A percentile compares a stretch with the other conserved stretches of the same genome.
Conservation (phyloP, 306 rosid species). For the Pyrus communis region DNA sequence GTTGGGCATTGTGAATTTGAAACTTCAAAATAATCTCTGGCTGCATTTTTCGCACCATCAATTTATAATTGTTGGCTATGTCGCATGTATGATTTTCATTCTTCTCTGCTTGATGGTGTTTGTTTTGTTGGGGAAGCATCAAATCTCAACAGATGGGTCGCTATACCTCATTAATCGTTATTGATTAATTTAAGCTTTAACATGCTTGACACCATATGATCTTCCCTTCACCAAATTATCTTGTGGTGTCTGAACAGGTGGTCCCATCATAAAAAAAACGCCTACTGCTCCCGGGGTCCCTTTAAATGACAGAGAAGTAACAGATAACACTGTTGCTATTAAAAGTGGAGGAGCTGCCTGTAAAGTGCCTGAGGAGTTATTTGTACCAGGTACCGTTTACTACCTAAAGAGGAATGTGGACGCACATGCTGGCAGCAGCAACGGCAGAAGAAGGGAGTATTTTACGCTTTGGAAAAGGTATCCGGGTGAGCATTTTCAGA, state of each 20-base stretch:
- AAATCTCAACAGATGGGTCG: not conserved
- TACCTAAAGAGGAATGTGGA: constrained; percentile 60
- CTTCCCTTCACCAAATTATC: constrained; percentile 5
- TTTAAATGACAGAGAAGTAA: constrained; percentile 12
- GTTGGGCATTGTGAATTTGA: not conserved
- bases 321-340: constrained; percentile 26
- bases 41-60: not conserved
- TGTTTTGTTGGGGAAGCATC: not conserved
- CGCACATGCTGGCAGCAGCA: constrained; percentile 12
- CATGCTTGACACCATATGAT: constrained; percentile 1
- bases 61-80: not conserved
- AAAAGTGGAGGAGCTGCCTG: constrained; percentile 28
- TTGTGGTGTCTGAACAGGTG: constrained; percentile 44
- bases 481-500: constrained; percentile 76
- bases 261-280: constrained; percentile 32
- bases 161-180: not conserved
- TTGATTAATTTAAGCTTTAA: not conserved
- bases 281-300: constrained; percentile 21
- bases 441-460: constrained; percentile 20
- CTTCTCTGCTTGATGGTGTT: not conserved
- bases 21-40: not conserved
- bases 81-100: not conserved
- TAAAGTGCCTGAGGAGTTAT: constrained; percentile 55
- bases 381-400: constrained; percentile 75
- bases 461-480: constrained; percentile 70